Conservation (phyloP, 352 stramenopile species). For the Phytopythium litorale region DNA sequence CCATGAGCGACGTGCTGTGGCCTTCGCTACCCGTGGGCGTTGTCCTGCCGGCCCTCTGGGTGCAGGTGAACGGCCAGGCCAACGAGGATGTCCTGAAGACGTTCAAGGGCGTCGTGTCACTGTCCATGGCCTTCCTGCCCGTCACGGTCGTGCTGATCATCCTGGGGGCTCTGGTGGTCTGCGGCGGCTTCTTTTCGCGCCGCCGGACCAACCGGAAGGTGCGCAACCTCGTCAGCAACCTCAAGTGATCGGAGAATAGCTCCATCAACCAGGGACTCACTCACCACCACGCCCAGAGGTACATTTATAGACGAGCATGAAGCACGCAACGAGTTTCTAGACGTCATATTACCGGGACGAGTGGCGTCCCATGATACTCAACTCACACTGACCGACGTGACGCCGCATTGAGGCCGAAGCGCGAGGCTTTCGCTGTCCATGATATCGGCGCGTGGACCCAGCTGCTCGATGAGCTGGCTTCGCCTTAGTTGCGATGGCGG, state of each 20-base stretch:
- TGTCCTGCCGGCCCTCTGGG: conserved; percentile 58
- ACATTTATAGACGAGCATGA: too few species aligned
- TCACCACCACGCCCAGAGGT: too few species aligned
- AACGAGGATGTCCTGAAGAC: conserved; percentile 32
- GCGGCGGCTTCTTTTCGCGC: conserved; percentile 41
- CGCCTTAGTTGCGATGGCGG: conserved; percentile 14
- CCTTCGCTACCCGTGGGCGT: conserved; percentile 45
- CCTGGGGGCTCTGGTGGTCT: conserved; percentile 28
- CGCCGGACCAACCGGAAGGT: conserved; percentile 26
- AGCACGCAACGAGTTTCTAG: too few species aligned
- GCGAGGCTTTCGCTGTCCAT: neutral
- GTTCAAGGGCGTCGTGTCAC: conserved; percentile 41
- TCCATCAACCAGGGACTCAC: too few species aligned
- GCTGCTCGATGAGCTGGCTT: neutral
- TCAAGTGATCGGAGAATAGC: conserved; percentile 5
- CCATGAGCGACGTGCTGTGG: conserved; percentile 68
- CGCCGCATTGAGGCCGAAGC: neutral
- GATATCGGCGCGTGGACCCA: neutral
- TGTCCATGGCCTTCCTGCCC: conserved; percentile 50
- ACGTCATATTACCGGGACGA: neutral
- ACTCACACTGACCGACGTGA: neutral
- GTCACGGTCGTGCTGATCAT: conserved; percentile 53
- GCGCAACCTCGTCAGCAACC: conserved; percentile 17
- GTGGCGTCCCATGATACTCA: neutral
- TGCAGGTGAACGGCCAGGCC: conserved; percentile 42